Base-by-base conservation (phyloP, 108 stramenopile genomes). In the Fistulifera pelliculosa region DNA sequence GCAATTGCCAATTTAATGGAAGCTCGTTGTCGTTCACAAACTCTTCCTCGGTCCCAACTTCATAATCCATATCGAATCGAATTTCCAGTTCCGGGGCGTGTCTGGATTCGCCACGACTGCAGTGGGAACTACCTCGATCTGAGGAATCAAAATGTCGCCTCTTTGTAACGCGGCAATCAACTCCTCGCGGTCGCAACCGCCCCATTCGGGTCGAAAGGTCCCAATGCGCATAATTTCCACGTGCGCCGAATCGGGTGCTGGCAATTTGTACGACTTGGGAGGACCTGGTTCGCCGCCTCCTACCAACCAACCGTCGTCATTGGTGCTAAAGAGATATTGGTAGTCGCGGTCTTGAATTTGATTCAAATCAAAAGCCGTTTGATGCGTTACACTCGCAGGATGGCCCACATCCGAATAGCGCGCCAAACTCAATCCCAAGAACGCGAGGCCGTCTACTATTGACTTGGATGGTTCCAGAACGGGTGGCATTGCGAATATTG, bases 291-390 rank as follows among this genome's bases (percentile, higher is more conserved):
- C 90, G 5, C 86, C 86, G 8, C 90, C 90, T 49, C 90, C 90
- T 1, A 83, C 86, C 12, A 92, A 71, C 90, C 90, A 92, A n/a
- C 90, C 90, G 57, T 92, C 84, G 48, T 92, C 90, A 57, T 92
- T 85, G 0, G 90, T 87, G 0, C 78, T 68, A 19, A 52, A 44
- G n/a, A 92, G 15, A 63, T 68, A 84, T 44, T 92, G 71, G 51
- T 92, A 88, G 16, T 62, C 65, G 0, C 69, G 67, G 47, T 76
- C 85, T 38, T 77, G 60, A 17, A 86, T 67, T 23, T 76, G 58
- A 65, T 86, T 85, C 24, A 86, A 65, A 57, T 92, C 90, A 67
- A 88, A 92, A 11, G 81, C 76, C 18, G 64, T 67, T 69, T 92
- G 90, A 49, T 88, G 84, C 0, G 90, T 92, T 18, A 68, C 60